Base-by-base conservation (phyloP, 202 grass and related monocot genomes). In the Zoysia matrella region DNA sequence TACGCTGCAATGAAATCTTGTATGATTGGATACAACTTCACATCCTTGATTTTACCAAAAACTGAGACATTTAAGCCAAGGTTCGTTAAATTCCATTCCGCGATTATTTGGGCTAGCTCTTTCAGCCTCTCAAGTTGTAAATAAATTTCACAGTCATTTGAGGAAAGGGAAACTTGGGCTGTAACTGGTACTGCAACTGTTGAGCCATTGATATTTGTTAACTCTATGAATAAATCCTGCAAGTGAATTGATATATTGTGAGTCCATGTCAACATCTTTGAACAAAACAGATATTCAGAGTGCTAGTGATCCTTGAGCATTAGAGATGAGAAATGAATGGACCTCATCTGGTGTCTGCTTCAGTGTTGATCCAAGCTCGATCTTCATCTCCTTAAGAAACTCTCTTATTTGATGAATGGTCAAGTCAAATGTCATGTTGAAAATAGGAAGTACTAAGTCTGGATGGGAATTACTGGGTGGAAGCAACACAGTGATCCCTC, bases 191-290 rank as follows among this genome's bases (percentile, higher is more conserved):
- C 6, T 62, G 67, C 68, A 36, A 94, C 73, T 0, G 92, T 94
- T n/a, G 89, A 94, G 22, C 92, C 92, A 80, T 94, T 90, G 15
- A 15, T 51, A 78, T 92, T 94, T 82, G 84, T 94, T 63, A 88
- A 47, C 76, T 78, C 48, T 46, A 90, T 73, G 70, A 74, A 57
- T 47, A 92, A 57, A 56, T 79, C 83, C 87, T 92, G 87, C 86
- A 69, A 41, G 30, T 13, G 65, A 2, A 82, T 71, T 76, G 44
- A 50, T 76, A 73, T 63, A 7, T 10, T 68, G 8, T 82, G 40
- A 85, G 45, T 74, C 73, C 16, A 64, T 77, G 58, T 63, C 55
- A 65, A 77, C n/a, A 60, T 66, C 50, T 71, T 80, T 71, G 55
- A 45, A 60, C 5, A 44, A 68, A 66, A 65, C 5, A 82, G 9